These are phyloP conservation scores for Psilocybe azurescens DNA, from an alignment of 768 basidiomycete species.

Conservation along the genomic window DNA sequence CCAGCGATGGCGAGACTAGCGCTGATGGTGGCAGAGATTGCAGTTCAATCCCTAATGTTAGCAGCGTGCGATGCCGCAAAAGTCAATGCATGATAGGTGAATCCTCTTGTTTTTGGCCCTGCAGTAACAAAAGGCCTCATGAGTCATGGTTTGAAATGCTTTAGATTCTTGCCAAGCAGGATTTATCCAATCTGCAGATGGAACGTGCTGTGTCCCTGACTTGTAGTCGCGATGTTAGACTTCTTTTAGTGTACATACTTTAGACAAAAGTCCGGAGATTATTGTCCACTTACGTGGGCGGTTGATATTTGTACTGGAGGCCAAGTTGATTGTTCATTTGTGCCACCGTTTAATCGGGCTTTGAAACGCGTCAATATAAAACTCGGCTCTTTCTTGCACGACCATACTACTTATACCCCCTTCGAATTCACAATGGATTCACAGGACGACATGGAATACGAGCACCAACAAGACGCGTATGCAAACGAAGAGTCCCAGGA, in stretches of 20 bases:
- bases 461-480: conserved; percentile 29
- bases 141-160: neutral
- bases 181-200: conserved; percentile 19
- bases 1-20: conserved; percentile 20
- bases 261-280: neutral
- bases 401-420: conserved; percentile 11
- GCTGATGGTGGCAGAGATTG: conserved; percentile 46
- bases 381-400: conserved; percentile 14
- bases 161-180: conserved; percentile 27
- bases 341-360: conserved; percentile 27
- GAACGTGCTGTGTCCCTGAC: conserved; percentile 22
- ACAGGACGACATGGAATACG: conserved; percentile 27
- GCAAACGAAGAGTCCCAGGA: conserved; percentile 32
- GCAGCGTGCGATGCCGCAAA: conserved; percentile 37
- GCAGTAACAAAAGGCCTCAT: neutral
- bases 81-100: conserved; percentile 44
- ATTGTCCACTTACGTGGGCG: neutral
- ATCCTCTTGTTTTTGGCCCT: conserved; percentile 12
- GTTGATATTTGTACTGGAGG: neutral
- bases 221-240: conserved; percentile 2
- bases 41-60: conserved; percentile 47
- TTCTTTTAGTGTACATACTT: neutral
- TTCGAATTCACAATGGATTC: conserved; percentile 23
- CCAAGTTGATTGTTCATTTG: conserved; percentile 7
- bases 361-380: conserved; percentile 39